Percentiles rank a stretch among this genome's conserved stretches.
phyloP scores from a whole-genome alignment of 169 alveolate genomes.

The Plasmodium blacklocki region DNA sequence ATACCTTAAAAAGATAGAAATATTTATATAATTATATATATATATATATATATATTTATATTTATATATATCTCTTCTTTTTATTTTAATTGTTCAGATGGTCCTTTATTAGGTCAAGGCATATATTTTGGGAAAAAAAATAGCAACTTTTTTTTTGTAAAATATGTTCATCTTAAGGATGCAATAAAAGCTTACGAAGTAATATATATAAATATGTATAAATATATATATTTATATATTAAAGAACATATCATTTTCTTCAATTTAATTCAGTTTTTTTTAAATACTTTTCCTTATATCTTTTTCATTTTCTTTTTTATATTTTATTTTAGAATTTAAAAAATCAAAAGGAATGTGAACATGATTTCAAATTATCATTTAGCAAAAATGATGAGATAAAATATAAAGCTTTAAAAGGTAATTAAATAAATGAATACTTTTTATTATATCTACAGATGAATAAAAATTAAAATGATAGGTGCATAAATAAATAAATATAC shows the following conservation, averaged over 20 bases:
- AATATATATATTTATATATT: no score
- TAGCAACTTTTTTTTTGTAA: slow-evolving; percentile 38
- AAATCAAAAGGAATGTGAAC: slow-evolving; percentile 9
- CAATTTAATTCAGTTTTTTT: not conserved
- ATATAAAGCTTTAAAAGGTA: slow-evolving; percentile 67
- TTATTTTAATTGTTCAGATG: slow-evolving; percentile 31
- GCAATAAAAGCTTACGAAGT: slow-evolving; percentile 73
- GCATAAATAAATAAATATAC: no score
- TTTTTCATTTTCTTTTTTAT: not conserved
- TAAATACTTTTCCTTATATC: not conserved
- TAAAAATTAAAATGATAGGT: no score
- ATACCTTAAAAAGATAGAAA: not conserved
- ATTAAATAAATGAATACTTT: not conserved
- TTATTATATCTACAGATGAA: not conserved
- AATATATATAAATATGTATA: not conserved
- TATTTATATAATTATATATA: no score
- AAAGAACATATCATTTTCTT: not conserved
- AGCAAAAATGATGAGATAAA: slow-evolving; percentile 65
- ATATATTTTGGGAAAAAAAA: slow-evolving; percentile 60
- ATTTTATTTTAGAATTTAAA: slow-evolving; percentile 19
- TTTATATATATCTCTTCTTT: not conserved
- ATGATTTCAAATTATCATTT: slow-evolving; percentile 28
- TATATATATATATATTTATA: no score
- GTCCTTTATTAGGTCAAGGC: slow-evolving; percentile 57
- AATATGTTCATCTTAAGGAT: slow-evolving; percentile 52